Percentiles rank a stretch among this genome's conserved stretches.
Conservation (phyloP, 1,139 yeast genomes). For the Zygosaccharomyces sapae region DNA sequence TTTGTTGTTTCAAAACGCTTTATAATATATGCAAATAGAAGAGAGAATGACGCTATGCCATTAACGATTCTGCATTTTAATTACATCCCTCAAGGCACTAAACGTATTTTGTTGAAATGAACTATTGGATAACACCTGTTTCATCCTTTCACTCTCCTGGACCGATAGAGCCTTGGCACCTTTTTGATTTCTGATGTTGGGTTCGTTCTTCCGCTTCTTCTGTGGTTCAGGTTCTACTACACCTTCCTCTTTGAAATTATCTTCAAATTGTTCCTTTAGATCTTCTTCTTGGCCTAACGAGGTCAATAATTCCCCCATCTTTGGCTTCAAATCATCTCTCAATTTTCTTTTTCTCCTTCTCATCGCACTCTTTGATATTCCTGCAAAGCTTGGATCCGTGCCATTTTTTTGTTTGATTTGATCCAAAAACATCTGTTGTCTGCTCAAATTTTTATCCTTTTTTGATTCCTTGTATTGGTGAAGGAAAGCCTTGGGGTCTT, state of each 20-base stretch:
- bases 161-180: conserved; percentile 55
- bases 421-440: conserved; percentile 34
- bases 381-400: conserved; percentile 29
- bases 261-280: conserved; percentile 16
- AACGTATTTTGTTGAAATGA: conserved; percentile 56
- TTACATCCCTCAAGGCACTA: conserved; percentile 48
- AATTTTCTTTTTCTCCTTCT: conserved; percentile 64
- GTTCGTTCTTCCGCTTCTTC: conserved; percentile 44
- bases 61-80: conserved; percentile 34
- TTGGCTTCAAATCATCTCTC: conserved; percentile 59
- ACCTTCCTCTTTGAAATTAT: conserved; percentile 23
- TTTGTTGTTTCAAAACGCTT: conserved; percentile 6
- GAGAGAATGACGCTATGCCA: not conserved
- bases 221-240: conserved; percentile 20
- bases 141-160: conserved; percentile 54
- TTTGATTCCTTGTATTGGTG: conserved; percentile 52
- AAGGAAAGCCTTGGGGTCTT: conserved; percentile 49
- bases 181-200: conserved; percentile 54
- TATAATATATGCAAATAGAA: conserved; percentile 3
- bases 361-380: conserved; percentile 59
- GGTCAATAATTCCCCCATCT: conserved; percentile 57
- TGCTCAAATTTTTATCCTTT: conserved; percentile 47
- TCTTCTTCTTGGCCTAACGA: conserved; percentile 44
- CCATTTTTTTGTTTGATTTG: conserved; percentile 37
- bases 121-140: conserved; percentile 48